Evolutionary conservation across 768 basidiomycete genomes (phyloP).

Genomic region (Boletus coccyginus): DNA sequence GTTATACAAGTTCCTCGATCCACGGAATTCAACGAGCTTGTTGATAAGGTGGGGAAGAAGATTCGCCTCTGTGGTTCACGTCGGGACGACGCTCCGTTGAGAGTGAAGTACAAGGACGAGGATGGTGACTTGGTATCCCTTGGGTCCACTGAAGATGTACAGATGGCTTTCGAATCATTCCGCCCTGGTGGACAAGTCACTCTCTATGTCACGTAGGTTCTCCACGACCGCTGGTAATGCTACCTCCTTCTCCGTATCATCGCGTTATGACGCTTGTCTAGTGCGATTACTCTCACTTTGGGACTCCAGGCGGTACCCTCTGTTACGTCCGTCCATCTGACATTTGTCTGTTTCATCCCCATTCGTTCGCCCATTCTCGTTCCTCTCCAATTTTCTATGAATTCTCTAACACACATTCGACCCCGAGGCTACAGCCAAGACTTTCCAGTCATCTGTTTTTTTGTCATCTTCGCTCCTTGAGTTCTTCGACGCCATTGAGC

Average conservation of each 20-base stretch:
- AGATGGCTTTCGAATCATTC: slow-evolving; percentile 89
- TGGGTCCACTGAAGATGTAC: slow-evolving; percentile 88
- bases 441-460: slow-evolving; percentile 3
- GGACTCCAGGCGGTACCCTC: slow-evolving; percentile 5
- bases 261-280: slow-evolving; percentile 2
- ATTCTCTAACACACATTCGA: slow-evolving; percentile 17
- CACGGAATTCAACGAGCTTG: slow-evolving; percentile 79
- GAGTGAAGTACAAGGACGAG: slow-evolving; percentile 89
- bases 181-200: slow-evolving; percentile 79
- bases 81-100: slow-evolving; percentile 73
- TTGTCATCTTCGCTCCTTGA: slow-evolving; percentile 12
- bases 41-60: slow-evolving; percentile 90
- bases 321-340: slow-evolving; percentile 6
- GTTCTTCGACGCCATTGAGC: slow-evolving; percentile 17
- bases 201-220: slow-evolving; percentile 67
- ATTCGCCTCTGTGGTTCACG: slow-evolving; percentile 87
- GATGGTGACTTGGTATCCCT: slow-evolving; percentile 89
- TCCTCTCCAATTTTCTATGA: slow-evolving; percentile 4
- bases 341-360: slow-evolving; percentile 13
- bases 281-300: slow-evolving; percentile 12
- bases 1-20: slow-evolving; percentile 83
- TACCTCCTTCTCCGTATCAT: not conserved
- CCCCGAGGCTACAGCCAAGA: not conserved
- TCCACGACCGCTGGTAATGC: not conserved
- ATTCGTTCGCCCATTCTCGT: slow-evolving; percentile 23